Conservation (phyloP, 306 rosid species). For the Ochetophila trinervis region DNA sequence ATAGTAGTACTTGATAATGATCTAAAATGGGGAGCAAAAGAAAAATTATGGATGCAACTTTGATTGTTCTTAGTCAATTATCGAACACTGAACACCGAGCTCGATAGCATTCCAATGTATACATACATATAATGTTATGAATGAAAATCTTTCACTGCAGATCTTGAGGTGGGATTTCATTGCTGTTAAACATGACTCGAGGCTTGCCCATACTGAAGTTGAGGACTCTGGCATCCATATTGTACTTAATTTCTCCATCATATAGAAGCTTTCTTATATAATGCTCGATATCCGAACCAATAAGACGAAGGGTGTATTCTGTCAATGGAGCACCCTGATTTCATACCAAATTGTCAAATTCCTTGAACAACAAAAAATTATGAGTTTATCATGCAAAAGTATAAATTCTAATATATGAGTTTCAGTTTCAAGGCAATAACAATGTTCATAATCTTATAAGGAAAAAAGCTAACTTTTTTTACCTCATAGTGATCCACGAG, state of each 20-base stretch:
- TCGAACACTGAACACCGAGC: no score
- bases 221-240: conserved; percentile 79
- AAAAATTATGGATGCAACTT: not conserved
- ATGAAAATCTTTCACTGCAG: not conserved
- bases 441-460: no score
- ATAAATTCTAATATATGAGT: no score
- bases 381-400: not conserved
- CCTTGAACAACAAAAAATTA: not conserved
- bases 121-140: no score
- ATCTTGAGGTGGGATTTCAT: conserved; percentile 43
- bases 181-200: conserved; percentile 62
- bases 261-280: conserved; percentile 59
- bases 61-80: not conserved
- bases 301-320: conserved; percentile 84
- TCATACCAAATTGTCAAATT: conserved; percentile 12
- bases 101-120: no score
- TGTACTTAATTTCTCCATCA: conserved; percentile 67
- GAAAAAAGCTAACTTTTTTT: not conserved
- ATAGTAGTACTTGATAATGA: no score
- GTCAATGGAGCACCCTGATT: conserved; percentile 83
- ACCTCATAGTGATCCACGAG: conserved; percentile 98
- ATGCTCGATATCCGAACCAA: conserved; percentile 93
- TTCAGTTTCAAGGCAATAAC: no score
- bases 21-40: no score
- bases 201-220: conserved; percentile 99